Base-by-base conservation (phyloP, 306 rosid genomes). In the Castanea crenata region DNA sequence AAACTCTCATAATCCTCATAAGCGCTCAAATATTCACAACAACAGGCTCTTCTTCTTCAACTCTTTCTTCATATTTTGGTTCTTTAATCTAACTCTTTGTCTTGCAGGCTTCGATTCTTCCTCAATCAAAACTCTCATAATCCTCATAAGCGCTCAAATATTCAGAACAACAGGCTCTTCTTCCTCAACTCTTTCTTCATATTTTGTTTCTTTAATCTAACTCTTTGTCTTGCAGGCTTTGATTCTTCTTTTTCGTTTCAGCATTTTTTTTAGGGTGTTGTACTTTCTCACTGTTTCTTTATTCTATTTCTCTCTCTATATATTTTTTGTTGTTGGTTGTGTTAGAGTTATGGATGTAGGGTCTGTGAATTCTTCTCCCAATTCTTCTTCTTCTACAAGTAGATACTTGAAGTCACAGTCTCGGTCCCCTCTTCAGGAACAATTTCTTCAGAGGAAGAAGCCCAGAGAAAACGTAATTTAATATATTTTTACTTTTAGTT, bases 331-430 rank as follows among this genome's bases (percentile, higher is more conserved):
- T 41, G 46, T 3, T 34, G 72, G n/a, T 67, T 67, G 51, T 67
- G n/a, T 67, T 25, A 73, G 58, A 32, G 76, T 85, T 19, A 83
- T 85, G 88, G 85, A 85, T 64, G 23, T 83, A 52, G 69, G 85
- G 15, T 44, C 71, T 9, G 78, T 80, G 87, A 75, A 61, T 79
- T 77, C 83, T 44, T 73, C 76, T 5, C 57, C 69, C 10, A 11
- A 16, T 49, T 12, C 54, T 49, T 49, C 54, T 49, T 49, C 54
- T 3, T 49, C 54, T 49, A 49, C 54, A 49, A 49, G 14, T 12
- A 49, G 15, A 13, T 74, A 81, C 72, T 67, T 67, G 72, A 64
- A 23, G 81, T 38, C 65, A 35, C 57, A 79, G 21, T 29, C 68
- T 14, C 78, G 79, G 7, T 38, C 18, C 49, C 83, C 85, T 35